These are phyloP conservation scores for Trichophyton verrucosum DNA, from an alignment of 2,329 filamentous ascomycete species.

Conservation along the genomic window DNA sequence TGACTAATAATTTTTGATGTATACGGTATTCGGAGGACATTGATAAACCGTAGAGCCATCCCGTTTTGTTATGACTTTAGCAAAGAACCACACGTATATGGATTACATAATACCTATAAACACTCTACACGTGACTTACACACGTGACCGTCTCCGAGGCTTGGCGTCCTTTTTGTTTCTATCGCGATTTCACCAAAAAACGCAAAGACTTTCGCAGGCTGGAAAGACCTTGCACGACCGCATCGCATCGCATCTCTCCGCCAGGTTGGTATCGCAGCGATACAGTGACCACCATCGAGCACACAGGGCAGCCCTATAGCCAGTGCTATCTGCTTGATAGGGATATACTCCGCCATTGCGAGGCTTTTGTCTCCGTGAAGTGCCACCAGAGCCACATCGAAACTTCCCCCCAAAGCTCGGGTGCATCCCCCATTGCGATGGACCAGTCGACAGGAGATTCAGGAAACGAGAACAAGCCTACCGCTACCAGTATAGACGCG, in stretches of 20 bases:
- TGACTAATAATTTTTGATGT: too few relatives aligned
- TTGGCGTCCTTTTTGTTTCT: background rate
- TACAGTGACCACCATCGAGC: background rate
- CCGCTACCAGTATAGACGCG: constrained; percentile 20
- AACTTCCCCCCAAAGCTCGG: background rate
- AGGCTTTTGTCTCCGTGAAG: background rate
- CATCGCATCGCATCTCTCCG: background rate
- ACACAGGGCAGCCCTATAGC: background rate
- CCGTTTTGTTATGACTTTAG: too few relatives aligned
- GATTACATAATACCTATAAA: too few relatives aligned
- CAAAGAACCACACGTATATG: too few relatives aligned
- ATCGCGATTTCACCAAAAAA: background rate
- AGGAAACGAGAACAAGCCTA: constrained; percentile 13
- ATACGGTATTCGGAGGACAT: too few relatives aligned
- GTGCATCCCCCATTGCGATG: constrained; percentile 1
- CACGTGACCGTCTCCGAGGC: too few relatives aligned
- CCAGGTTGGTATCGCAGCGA: background rate
- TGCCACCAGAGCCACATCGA: background rate
- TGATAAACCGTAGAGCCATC: too few relatives aligned
- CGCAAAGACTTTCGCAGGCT: background rate
- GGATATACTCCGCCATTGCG: background rate
- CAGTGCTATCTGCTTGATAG: background rate
- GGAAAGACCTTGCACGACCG: background rate
- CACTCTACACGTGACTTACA: too few relatives aligned
- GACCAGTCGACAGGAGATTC: background rate